Percentiles rank a stretch among this genome's conserved stretches.
These are phyloP conservation scores for Pleurotus sapidus DNA, from an alignment of 768 basidiomycete genomes.

Conservation along the genomic window DNA sequence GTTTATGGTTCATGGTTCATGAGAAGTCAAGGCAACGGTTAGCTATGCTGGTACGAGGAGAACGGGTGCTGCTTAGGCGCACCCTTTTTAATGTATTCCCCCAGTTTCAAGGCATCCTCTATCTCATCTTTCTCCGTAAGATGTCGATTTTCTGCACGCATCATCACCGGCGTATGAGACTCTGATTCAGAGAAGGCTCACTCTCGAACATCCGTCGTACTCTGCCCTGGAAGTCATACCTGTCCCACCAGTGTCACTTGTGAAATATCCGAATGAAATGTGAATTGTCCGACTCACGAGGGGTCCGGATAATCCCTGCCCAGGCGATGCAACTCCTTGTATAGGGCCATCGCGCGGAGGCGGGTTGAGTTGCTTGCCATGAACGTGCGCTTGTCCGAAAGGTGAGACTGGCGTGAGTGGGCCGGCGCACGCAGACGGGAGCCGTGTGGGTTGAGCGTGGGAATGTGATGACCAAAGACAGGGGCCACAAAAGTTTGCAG, in stretches of 20 bases:
- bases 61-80: slow-evolving; percentile 14
- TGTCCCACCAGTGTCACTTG: slow-evolving; percentile 20
- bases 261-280: not conserved
- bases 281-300: slow-evolving; percentile 44
- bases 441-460: no score
- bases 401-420: no score
- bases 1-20: not conserved
- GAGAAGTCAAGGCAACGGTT: not conserved
- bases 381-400: not conserved
- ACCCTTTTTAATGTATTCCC: slow-evolving; percentile 88
- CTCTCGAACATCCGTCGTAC: slow-evolving; percentile 74
- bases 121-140: slow-evolving; percentile 70
- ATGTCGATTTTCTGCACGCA: slow-evolving; percentile 56
- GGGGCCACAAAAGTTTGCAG: no score
- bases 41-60: not conserved
- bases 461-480: no score
- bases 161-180: not conserved
- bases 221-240: slow-evolving; percentile 77
- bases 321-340: slow-evolving; percentile 80
- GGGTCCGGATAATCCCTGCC: slow-evolving; percentile 84
- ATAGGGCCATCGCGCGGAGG: slow-evolving; percentile 64
- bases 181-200: slow-evolving; percentile 28
- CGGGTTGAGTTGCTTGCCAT: slow-evolving; percentile 56
- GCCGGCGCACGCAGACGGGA: no score
- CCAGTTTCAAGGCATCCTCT: slow-evolving; percentile 69